Evolutionary conservation across 2,329 filamentous ascomycete genomes (phyloP).

Genomic region (Chrysoporthe deuterocubensis): DNA sequence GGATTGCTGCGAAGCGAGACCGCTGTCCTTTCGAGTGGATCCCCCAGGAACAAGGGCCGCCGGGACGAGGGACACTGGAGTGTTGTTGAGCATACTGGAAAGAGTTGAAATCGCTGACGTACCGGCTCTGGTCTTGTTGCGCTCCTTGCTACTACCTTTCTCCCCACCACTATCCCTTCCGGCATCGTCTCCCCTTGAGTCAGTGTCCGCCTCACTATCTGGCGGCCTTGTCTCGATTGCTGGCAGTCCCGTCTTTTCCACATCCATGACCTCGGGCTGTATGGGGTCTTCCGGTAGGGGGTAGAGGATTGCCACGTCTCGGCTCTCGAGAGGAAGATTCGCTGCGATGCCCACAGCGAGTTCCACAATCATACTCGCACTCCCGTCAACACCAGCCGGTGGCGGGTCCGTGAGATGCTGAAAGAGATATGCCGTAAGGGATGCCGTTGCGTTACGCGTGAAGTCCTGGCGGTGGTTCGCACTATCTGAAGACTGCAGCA

Average conservation of each 20-base stretch:
- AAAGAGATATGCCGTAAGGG: conserved; percentile 70
- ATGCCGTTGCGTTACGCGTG: conserved; percentile 70
- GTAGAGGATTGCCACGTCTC: conserved; percentile 87
- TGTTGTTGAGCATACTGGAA: conserved; percentile 27
- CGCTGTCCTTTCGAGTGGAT: conserved; percentile 25
- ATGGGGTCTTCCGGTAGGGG: conserved; percentile 77
- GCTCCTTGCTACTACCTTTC: conserved; percentile 46
- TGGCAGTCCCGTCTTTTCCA: conserved; percentile 74
- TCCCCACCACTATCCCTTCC: conserved; percentile 44
- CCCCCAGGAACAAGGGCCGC: conserved; percentile 23
- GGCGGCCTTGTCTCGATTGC: conserved; percentile 53
- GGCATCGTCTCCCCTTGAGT: conserved; percentile 38
- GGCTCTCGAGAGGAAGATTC: conserved; percentile 87
- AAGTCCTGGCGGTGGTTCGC: conserved; percentile 70
- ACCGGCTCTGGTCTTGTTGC: conserved; percentile 48
- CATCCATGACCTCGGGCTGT: conserved; percentile 78
- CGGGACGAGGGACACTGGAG: conserved; percentile 26
- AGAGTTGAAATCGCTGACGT: conserved; percentile 40
- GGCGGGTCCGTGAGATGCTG: conserved; percentile 77
- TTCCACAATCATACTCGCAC: conserved; percentile 90
- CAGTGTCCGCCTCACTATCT: conserved; percentile 26
- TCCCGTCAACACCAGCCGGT: conserved; percentile 81
- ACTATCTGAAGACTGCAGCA: conserved; percentile 68
- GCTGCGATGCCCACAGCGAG: conserved; percentile 83
- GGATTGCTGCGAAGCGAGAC: conserved; percentile 20